Evolutionary conservation across 2,329 filamentous ascomycete genomes (phyloP).

Genomic region (Colletotrichum tropicale): DNA sequence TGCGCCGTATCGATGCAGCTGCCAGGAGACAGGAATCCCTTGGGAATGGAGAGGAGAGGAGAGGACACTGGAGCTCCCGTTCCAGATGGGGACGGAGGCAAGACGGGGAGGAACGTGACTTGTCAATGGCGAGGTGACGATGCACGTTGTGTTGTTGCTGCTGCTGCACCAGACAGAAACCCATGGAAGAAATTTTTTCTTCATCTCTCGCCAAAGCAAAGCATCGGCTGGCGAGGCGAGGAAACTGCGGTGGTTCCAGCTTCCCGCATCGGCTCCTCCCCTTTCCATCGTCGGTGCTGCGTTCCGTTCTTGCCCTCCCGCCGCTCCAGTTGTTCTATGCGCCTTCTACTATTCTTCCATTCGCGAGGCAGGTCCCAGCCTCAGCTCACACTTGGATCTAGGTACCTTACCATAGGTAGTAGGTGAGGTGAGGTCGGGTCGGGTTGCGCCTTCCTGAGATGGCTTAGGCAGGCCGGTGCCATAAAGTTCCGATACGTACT

Average conservation of each 20-base stretch:
- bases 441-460: neutral
- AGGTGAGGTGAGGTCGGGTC: neutral
- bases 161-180: neutral
- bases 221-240: neutral
- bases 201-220: neutral
- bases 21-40: neutral
- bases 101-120: neutral
- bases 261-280: neutral
- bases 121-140: neutral
- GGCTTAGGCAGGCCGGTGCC: neutral
- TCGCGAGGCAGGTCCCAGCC: neutral
- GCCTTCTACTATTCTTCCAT: neutral
- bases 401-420: too few relatives aligned
- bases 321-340: neutral
- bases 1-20: neutral
- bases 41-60: neutral
- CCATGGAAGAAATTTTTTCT: neutral
- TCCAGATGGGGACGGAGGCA: neutral
- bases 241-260: neutral
- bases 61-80: neutral
- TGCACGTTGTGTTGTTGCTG: neutral
- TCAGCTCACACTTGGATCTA: neutral
- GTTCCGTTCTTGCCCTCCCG: neutral
- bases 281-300: neutral
- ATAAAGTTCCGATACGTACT: neutral